Percentiles rank a stretch among this genome's conserved stretches.
Conservation (phyloP, 169 alveolate species). For the Babesia sp. region DNA sequence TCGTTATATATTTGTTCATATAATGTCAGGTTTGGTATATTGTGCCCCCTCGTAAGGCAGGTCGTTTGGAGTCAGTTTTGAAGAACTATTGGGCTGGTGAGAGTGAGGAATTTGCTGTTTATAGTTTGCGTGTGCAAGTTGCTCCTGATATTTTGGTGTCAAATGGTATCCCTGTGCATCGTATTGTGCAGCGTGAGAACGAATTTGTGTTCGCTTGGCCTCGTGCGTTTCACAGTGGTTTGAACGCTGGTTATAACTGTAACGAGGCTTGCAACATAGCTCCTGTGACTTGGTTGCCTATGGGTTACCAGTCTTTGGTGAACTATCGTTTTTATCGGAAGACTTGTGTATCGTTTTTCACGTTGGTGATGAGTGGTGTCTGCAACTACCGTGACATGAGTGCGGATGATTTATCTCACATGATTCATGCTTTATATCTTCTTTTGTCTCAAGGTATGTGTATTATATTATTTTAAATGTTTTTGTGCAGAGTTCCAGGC, state of each 20-base stretch:
- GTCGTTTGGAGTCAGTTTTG: constrained; percentile 83
- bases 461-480: too few species aligned
- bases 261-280: constrained; percentile 96
- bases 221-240: constrained; percentile 91
- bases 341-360: constrained; percentile 76
- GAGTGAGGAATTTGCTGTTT: constrained; percentile 75
- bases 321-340: constrained; percentile 73
- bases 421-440: constrained; percentile 17
- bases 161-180: constrained; percentile 82
- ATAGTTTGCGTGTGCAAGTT: constrained; percentile 81
- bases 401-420: constrained; percentile 19
- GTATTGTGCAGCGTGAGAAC: constrained; percentile 84
- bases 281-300: constrained; percentile 84
- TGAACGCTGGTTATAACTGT: constrained; percentile 91
- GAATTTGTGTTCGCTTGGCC: constrained; percentile 90
- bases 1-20: neutral
- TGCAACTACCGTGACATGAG: constrained; percentile 39
- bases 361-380: constrained; percentile 54
- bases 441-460: constrained; percentile 44
- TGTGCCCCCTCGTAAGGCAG: constrained; percentile 82
- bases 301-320: constrained; percentile 75
- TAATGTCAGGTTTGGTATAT: constrained; percentile 86
- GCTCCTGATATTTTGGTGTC: constrained; percentile 83
- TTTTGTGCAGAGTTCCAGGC: constrained; percentile 28
- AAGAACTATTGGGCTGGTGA: constrained; percentile 57